Percentiles rank a stretch among this genome's conserved stretches.
These are phyloP conservation scores for Chlorella sorokiniana DNA, from an alignment of 139 green algal species.

Conservation along the genomic window DNA sequence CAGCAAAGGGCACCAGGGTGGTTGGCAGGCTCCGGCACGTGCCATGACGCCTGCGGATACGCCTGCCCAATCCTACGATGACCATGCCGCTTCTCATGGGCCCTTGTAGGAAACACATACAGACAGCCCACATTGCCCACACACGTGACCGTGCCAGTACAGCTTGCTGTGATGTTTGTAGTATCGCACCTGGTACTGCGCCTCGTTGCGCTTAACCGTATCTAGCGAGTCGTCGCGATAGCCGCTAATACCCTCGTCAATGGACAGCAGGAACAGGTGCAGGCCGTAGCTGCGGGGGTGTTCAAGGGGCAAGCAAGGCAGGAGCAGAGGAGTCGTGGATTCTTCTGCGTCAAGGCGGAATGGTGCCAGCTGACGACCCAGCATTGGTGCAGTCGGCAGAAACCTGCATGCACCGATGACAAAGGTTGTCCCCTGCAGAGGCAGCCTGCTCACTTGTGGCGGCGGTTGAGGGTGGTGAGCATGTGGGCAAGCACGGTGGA, in stretches of 20 bases:
- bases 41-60: neutral
- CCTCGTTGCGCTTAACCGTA: slow-evolving; percentile 95
- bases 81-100: no score
- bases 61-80: no score
- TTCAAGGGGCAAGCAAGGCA: neutral
- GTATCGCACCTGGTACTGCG: slow-evolving; percentile 65
- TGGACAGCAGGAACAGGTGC: slow-evolving; percentile 94
- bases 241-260: slow-evolving; percentile 96
- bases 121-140: no score
- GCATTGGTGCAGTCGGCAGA: neutral
- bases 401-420: neutral
- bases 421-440: neutral
- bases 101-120: no score
- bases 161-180: no score
- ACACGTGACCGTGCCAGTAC: no score
- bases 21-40: neutral
- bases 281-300: slow-evolving; percentile 83
- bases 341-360: neutral
- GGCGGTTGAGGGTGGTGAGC: slow-evolving; percentile 88
- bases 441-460: slow-evolving; percentile 68
- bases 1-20: no score
- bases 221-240: slow-evolving; percentile 97
- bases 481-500: slow-evolving; percentile 97
- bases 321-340: neutral
- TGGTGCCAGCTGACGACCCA: neutral